Evolutionary conservation across 352 stramenopile species (phyloP).

Genomic region (Pythium aquatile): DNA sequence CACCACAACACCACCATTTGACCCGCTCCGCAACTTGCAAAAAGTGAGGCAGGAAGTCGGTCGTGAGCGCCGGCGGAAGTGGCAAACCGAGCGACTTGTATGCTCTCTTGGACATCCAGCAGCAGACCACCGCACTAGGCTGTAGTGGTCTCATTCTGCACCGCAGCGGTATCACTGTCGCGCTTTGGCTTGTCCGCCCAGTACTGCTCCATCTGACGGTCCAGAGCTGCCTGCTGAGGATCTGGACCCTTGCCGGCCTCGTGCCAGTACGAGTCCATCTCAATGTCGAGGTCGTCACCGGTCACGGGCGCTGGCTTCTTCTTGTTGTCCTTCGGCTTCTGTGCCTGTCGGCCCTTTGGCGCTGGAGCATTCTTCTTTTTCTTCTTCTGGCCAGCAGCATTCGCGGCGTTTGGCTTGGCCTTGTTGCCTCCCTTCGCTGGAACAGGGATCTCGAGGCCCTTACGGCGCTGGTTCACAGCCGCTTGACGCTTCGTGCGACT

Average conservation of each 20-base stretch:
- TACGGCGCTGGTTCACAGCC: constrained; percentile 68
- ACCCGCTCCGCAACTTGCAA: neutral
- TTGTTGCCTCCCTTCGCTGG: constrained; percentile 29
- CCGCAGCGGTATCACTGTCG: constrained; percentile 21
- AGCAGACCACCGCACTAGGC: constrained; percentile 10
- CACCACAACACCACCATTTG: neutral
- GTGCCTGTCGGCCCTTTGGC: constrained; percentile 11
- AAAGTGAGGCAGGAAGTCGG: neutral
- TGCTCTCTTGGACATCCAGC: neutral
- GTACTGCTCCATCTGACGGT: constrained; percentile 89
- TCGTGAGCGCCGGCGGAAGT: neutral
- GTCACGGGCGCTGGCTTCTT: constrained; percentile 47
- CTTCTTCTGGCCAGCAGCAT: constrained; percentile 27
- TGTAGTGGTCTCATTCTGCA: constrained; percentile 15
- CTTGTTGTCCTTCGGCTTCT: constrained; percentile 28
- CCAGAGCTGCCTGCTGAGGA: constrained; percentile 71
- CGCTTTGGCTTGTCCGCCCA: constrained; percentile 79
- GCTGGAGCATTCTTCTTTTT: constrained; percentile 22
- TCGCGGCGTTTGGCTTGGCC: constrained; percentile 23
- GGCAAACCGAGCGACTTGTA: constrained; percentile 3
- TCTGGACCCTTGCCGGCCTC: constrained; percentile 86
- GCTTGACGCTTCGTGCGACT: constrained; percentile 77
- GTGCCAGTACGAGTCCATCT: constrained; percentile 90
- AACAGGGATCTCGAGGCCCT: constrained; percentile 42
- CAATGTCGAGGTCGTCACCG: constrained; percentile 79